Base-by-base conservation (phyloP, 1,284 basidiomycete species). In the Ustilago vetiveriae region DNA sequence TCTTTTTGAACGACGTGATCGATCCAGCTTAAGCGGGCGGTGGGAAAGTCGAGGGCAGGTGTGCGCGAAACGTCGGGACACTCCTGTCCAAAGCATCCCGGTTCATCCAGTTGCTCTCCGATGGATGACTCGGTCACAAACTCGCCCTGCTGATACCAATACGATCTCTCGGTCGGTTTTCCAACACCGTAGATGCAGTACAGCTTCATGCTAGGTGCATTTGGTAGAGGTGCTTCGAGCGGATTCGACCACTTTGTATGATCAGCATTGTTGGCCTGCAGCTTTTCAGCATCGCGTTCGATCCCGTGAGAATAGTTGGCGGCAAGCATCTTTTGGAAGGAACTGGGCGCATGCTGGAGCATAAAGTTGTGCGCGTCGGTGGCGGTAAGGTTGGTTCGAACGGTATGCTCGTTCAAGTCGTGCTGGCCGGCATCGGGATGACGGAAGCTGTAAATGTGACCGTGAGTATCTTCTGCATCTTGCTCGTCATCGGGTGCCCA, bases 181-280 rank as follows among this genome's bases (percentile, higher is more conserved):
- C 96, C 96, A 70, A 92, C 90, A 0, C 95, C 96, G 82, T 98
- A 98, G 9, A 94, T 86, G 74, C 95, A 98, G 83, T 90, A 92
- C 21, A 97, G 89, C 82, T 91, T 94, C 89, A 97, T 91, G 42
- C 89, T 90, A 0, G 94, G 94, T 0, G 95, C 95, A 45, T 89
- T 84, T 0, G 95, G 95, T n/a, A 81, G 58, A 10, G 70, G 46
- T 93, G 84, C 76, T 83, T 98, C 95, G 6, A 98, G 85, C 9
- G 95, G 95, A 82, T 98, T 98, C n/a, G 89, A 86, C 94, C 95
- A 98, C 56, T 74, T 81, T 24, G 65, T 70, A 13, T 80, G 80
- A 43, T 80, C 79, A 21, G 69, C 60, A 58, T 83, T 76, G 72
- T 83, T 84, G 27, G 50, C 62, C 11, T 51, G 56, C 26, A 84